Conservation (phyloP, 2,329 filamentous ascomycete genomes). For the Aspergillus pseudoviridinutans region DNA sequence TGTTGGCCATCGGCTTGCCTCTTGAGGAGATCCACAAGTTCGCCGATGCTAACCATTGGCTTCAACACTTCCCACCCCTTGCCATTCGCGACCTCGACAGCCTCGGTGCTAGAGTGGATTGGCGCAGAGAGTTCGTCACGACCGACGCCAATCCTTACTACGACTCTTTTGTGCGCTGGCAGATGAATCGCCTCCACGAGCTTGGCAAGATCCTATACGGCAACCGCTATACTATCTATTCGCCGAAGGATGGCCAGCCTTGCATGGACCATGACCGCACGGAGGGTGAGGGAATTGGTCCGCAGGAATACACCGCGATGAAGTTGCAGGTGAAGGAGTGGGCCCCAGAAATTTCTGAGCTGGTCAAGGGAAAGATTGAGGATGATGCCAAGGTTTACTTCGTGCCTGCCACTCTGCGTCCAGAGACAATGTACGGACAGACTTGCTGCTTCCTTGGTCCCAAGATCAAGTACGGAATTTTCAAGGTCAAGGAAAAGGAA, state of each 20-base stretch:
- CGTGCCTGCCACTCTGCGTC: conserved; percentile 84
- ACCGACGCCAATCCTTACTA: conserved; percentile 97
- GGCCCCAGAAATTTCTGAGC: conserved; percentile 69
- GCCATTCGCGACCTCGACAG: conserved; percentile 73
- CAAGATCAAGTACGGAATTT: conserved; percentile 83
- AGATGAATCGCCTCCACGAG: conserved; percentile 89
- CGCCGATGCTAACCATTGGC: conserved; percentile 86
- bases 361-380: conserved; percentile 73
- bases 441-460: conserved; percentile 94
- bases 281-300: conserved; percentile 74
- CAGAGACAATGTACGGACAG: conserved; percentile 99
- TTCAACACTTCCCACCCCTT: conserved; percentile 83
- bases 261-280: conserved; percentile 85
- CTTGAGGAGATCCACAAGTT: conserved; percentile 88
- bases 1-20: conserved; percentile 85
- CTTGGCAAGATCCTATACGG: conserved; percentile 91
- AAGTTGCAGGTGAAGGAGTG: conserved; percentile 91
- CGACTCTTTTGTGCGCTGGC: conserved; percentile 92
- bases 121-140: conserved; percentile 87
- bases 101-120: conserved; percentile 85
- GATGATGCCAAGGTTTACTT: conserved; percentile 78
- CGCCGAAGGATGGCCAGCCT: conserved; percentile 80
- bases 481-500: conserved; percentile 71
- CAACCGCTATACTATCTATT: conserved; percentile 90
- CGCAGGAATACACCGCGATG: conserved; percentile 88